phyloP scores from a whole-genome alignment of 495 filamentous ascomycete genomes.

The Trichoderma reesei region DNA sequence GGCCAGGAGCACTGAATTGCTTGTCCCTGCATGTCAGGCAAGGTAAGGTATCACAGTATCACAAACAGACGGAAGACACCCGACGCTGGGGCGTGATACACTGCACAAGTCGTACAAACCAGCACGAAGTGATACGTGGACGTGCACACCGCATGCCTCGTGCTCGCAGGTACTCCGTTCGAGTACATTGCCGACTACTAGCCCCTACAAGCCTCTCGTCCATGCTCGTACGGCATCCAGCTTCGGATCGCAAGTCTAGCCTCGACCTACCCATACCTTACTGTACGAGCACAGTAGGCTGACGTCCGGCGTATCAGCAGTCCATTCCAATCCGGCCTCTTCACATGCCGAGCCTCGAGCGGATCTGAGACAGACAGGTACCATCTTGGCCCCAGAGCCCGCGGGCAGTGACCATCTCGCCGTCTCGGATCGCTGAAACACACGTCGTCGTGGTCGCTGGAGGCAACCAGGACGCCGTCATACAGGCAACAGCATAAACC shows the following conservation, averaged over 20 bases:
- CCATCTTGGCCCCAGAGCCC: background rate
- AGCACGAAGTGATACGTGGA: too few relatives aligned
- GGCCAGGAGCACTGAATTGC: too few relatives aligned
- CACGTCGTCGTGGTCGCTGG: background rate
- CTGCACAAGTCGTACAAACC: too few relatives aligned
- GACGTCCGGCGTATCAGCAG: slow-evolving; percentile 5
- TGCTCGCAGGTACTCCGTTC: background rate
- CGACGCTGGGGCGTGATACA: background rate
- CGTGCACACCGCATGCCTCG: background rate
- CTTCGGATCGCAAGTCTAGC: background rate
- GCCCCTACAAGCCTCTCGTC: background rate
- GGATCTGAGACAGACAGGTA: background rate
- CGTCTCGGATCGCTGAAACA: background rate
- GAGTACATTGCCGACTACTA: too few relatives aligned
- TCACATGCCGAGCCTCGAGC: background rate
- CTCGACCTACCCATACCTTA: background rate
- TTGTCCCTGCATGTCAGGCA: too few relatives aligned
- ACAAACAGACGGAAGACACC: slow-evolving; percentile 2
- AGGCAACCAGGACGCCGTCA: too few relatives aligned
- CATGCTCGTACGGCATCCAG: background rate
- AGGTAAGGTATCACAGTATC: too few relatives aligned
- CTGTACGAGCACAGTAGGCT: too few relatives aligned
- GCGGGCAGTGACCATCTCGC: background rate
- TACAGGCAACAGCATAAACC: too few relatives aligned
- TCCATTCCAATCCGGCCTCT: background rate